Evolutionary conservation across 2,329 filamentous ascomycete genomes (phyloP).

Genomic region (Simplicillium sp.): DNA sequence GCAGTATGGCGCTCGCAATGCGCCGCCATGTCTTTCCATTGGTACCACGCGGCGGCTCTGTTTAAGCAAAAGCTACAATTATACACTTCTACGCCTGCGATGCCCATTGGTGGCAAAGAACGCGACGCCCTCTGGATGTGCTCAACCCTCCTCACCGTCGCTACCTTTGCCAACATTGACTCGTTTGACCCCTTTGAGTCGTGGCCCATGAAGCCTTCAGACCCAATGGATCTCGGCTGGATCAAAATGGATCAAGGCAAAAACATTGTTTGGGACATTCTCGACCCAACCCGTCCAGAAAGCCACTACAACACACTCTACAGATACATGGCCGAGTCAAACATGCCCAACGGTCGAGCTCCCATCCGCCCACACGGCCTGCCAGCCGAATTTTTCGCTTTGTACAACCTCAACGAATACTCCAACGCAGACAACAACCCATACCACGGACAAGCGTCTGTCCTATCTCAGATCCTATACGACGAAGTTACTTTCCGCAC

Average conservation of each 20-base stretch:
- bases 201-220: slow-evolving; percentile 40
- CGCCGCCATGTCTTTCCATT: slow-evolving; percentile 26
- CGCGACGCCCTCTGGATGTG: slow-evolving; percentile 34
- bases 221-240: slow-evolving; percentile 40
- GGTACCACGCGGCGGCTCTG: slow-evolving; percentile 28
- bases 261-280: slow-evolving; percentile 36
- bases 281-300: slow-evolving; percentile 32
- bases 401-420: slow-evolving; percentile 14
- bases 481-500: slow-evolving; percentile 22
- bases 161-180: slow-evolving; percentile 31
- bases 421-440: slow-evolving; percentile 10
- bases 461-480: slow-evolving; percentile 22
- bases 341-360: neutral
- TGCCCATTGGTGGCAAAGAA: slow-evolving; percentile 10
- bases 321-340: slow-evolving; percentile 1
- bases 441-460: slow-evolving; percentile 16
- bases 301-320: slow-evolving; percentile 29
- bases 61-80: slow-evolving; percentile 31
- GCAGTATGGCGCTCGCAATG: slow-evolving; percentile 6
- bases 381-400: slow-evolving; percentile 14
- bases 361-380: slow-evolving; percentile 11
- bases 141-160: slow-evolving; percentile 29
- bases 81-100: slow-evolving; percentile 8
- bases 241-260: slow-evolving; percentile 43
- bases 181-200: slow-evolving; percentile 29